Evolutionary conservation across 2,329 filamentous ascomycete genomes (phyloP).

Genomic region (Neopestalotiopsis sp.): DNA sequence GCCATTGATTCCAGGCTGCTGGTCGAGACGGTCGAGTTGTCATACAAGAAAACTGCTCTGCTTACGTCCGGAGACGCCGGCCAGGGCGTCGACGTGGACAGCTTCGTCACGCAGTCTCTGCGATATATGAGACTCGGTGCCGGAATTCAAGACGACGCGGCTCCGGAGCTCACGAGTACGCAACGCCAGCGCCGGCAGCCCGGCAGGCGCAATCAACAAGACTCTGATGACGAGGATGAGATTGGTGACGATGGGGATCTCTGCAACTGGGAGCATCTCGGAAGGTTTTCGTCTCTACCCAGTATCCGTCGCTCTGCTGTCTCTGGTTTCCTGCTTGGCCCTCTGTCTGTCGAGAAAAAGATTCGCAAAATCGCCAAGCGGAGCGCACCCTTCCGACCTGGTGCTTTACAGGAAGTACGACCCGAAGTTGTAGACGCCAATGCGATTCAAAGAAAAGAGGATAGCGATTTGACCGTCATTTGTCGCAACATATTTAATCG

Average conservation of each 20-base stretch:
- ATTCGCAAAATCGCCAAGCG: slow-evolving; percentile 73
- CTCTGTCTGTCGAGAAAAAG: slow-evolving; percentile 87
- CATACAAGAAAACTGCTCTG: slow-evolving; percentile 77
- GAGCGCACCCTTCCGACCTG: slow-evolving; percentile 70
- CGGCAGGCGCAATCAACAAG: slow-evolving; percentile 40
- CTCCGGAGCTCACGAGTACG: slow-evolving; percentile 54
- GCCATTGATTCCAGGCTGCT: slow-evolving; percentile 88
- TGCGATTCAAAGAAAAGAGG: slow-evolving; percentile 77
- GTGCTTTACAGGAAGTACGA: slow-evolving; percentile 71
- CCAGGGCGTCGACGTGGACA: slow-evolving; percentile 84
- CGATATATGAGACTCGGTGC: slow-evolving; percentile 79
- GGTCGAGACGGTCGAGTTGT: slow-evolving; percentile 79
- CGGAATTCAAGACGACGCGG: slow-evolving; percentile 56
- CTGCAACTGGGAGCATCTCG: slow-evolving; percentile 86
- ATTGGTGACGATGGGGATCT: slow-evolving; percentile 74
- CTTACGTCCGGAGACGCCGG: slow-evolving; percentile 74
- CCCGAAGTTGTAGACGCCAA: slow-evolving; percentile 79
- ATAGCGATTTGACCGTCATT: slow-evolving; percentile 78
- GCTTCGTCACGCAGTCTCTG: slow-evolving; percentile 90
- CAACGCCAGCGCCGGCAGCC: slow-evolving; percentile 49
- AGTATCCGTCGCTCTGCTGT: slow-evolving; percentile 76
- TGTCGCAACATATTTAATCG: slow-evolving; percentile 76
- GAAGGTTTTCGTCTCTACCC: slow-evolving; percentile 76
- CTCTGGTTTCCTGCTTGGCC: slow-evolving; percentile 84
- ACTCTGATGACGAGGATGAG: slow-evolving; percentile 67